Evolutionary conservation across 805 yeast species (phyloP), one percentile per base, ranked within the genome.

Genomic region (Teunomyces gatunensis): DNA sequence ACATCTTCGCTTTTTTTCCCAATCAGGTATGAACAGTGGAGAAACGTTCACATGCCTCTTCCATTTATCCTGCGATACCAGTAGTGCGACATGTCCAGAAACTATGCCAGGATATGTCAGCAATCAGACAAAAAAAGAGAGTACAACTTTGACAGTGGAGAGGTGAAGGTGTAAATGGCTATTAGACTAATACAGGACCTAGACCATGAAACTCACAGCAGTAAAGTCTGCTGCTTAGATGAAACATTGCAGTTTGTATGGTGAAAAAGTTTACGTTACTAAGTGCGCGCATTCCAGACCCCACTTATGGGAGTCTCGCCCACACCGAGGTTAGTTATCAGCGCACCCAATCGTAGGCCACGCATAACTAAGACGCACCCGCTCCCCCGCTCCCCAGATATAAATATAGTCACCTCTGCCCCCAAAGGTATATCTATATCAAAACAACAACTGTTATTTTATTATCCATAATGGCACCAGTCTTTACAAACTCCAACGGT

Each of bases 401-500:
- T 37, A 37, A 37, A 37, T 21, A 37, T 32, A 32, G 34, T 32
- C 18, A 32, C 18, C 11, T 13, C 34, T 32, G 34, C 34, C 34
- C 34, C 17, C 7, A 21, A 21, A 6, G 7, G 7, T 21, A 4
- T 6, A 21, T 5, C 2, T 6, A 4, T 21, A 21, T 2, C 25
- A 21, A 21, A 5, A 21, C 17, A 13, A 32, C 18, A 32, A 32
- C 11, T 32, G 34, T 32, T 6, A 7, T 32, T 13, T 13, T 13
- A 7, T 6, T 32, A 3, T 21, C 11, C 42, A 55, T 30, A 27
- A 73, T 73, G 77, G 74, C 84, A 56, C 86, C 89, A 46, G 74
- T 73, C 21, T 84, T 75, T 61, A 84, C 92, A 2, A 86, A 87
- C 48, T 78, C 89, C 42, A 83, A 81, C 61, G 95, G 95, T 43